Conservation (phyloP, 495 filamentous ascomycete species). For the Aspergillus ostianus region DNA sequence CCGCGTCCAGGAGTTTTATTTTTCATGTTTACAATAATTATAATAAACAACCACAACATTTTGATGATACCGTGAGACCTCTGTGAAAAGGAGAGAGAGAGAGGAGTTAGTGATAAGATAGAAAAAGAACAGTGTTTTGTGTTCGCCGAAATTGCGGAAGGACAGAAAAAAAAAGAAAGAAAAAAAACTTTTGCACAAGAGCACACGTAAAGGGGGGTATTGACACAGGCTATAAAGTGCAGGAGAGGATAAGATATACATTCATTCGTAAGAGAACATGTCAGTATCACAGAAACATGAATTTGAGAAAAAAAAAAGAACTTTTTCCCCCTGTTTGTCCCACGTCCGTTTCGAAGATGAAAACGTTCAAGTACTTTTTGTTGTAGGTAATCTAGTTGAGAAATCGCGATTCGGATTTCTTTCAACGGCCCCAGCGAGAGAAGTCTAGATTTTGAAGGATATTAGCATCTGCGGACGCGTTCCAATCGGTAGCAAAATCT, state of each 20-base stretch:
- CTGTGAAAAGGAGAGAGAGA: background rate
- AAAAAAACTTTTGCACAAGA: constrained; percentile 5
- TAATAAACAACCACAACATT: background rate
- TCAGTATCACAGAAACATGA: background rate
- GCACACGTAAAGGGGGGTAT: constrained; percentile 28
- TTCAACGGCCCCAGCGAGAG: constrained; percentile 42
- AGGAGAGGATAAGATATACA: constrained; percentile 25
- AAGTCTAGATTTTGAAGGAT: constrained; percentile 45
- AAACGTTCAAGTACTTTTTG: background rate
- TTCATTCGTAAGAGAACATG: constrained; percentile 16
- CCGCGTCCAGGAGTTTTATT: background rate
- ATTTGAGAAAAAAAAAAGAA: background rate
- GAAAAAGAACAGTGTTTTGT: background rate
- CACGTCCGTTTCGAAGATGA: background rate
- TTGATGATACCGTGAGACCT: background rate
- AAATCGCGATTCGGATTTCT: background rate
- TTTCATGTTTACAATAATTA: background rate
- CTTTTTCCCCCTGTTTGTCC: background rate
- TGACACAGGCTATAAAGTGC: constrained; percentile 31
- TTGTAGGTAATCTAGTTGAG: background rate
- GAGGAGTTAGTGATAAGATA: background rate
- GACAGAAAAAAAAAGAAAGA: constrained; percentile 4
- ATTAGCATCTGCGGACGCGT: constrained; percentile 38
- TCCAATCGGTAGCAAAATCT: constrained; percentile 43
- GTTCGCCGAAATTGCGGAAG: background rate